phyloP scores from a whole-genome alignment of 2,329 filamentous ascomycete species.

The Trichoderma pleuroti region DNA sequence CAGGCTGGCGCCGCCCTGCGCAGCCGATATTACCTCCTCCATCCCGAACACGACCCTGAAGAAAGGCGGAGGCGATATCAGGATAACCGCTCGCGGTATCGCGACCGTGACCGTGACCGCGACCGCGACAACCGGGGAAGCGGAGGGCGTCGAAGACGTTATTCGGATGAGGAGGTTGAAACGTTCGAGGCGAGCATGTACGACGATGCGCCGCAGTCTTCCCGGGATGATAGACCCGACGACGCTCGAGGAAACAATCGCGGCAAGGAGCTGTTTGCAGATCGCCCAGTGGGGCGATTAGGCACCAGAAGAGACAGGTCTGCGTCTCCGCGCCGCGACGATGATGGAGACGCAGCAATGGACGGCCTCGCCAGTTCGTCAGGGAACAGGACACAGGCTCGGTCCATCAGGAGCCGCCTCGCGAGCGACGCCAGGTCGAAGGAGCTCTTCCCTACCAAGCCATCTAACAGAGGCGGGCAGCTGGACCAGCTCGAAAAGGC shows the following conservation, averaged over 20 bases:
- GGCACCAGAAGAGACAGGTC: constrained; percentile 39
- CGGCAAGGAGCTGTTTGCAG: constrained; percentile 63
- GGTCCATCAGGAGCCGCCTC: constrained; percentile 34
- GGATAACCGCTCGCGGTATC: constrained; percentile 57
- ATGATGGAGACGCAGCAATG: constrained; percentile 42
- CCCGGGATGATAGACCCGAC: constrained; percentile 28
- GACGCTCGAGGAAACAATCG: constrained; percentile 38
- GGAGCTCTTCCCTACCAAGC: constrained; percentile 40
- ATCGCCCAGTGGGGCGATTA: constrained; percentile 33
- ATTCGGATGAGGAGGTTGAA: constrained; percentile 48
- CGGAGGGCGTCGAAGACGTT: constrained; percentile 36
- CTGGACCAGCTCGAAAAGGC: constrained; percentile 39
- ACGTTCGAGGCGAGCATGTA: constrained; percentile 76
- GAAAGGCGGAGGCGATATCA: constrained; percentile 62
- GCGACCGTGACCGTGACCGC: constrained; percentile 47
- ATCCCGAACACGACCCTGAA: constrained; percentile 83
- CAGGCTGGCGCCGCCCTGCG: constrained; percentile 70
- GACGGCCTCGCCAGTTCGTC: constrained; percentile 31
- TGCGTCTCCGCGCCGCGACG: constrained; percentile 47
- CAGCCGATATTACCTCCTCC: constrained; percentile 88
- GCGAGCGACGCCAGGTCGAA: constrained; percentile 31
- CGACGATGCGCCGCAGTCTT: constrained; percentile 58
- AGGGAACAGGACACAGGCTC: constrained; percentile 34
- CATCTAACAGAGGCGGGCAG: constrained; percentile 28
- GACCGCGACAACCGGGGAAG: constrained; percentile 24